Conservation (phyloP, 2,329 filamentous ascomycete species). For the Daldinia sp. region DNA sequence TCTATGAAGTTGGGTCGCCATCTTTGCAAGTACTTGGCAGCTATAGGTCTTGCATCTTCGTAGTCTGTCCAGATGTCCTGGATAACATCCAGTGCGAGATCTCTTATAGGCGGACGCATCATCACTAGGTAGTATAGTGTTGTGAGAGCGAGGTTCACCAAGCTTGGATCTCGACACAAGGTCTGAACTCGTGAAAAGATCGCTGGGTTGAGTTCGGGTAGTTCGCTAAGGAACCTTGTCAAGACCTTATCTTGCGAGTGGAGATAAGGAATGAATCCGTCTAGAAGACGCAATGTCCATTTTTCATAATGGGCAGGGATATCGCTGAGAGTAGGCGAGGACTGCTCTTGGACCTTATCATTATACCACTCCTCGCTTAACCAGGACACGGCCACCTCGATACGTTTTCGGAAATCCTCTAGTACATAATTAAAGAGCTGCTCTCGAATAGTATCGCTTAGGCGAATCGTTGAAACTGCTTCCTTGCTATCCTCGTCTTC, state of each 20-base stretch:
- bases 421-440: slow-evolving; percentile 86
- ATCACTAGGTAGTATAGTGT: slow-evolving; percentile 76
- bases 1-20: slow-evolving; percentile 69
- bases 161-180: slow-evolving; percentile 74
- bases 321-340: slow-evolving; percentile 58
- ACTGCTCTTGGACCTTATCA: slow-evolving; percentile 70
- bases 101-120: slow-evolving; percentile 73
- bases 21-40: slow-evolving; percentile 71
- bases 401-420: slow-evolving; percentile 89
- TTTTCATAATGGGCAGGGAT: slow-evolving; percentile 78
- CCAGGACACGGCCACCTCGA: slow-evolving; percentile 93
- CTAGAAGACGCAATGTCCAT: slow-evolving; percentile 84
- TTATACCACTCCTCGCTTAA: slow-evolving; percentile 99
- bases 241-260: slow-evolving; percentile 90
- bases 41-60: slow-evolving; percentile 72
- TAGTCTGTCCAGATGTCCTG: slow-evolving; percentile 76
- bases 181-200: slow-evolving; percentile 80
- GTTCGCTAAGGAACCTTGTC: slow-evolving; percentile 90
- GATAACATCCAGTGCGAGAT: slow-evolving; percentile 73
- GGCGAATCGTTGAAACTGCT: slow-evolving; percentile 49
- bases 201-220: slow-evolving; percentile 79
- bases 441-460: slow-evolving; percentile 81
- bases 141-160: slow-evolving; percentile 72
- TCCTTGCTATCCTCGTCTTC: slow-evolving; percentile 67
- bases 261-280: slow-evolving; percentile 91